Percentiles rank a stretch among this genome's conserved stretches.
Evolutionary conservation across 2,329 filamentous ascomycete species (phyloP).

Genomic region (Leptographium flavum): DNA sequence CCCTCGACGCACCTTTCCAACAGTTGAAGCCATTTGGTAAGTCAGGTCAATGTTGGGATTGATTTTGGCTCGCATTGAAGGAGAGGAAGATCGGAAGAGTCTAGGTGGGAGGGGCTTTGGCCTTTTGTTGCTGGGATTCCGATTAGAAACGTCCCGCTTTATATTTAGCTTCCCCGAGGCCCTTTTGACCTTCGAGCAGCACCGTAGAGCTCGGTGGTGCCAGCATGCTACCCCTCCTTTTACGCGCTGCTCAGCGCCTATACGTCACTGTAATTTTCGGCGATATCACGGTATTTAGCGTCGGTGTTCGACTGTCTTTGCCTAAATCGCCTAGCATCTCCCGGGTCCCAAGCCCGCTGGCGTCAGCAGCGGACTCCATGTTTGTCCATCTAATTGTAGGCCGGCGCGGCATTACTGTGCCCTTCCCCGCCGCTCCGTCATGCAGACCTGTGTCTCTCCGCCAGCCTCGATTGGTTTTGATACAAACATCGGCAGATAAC

Average conservation of each 20-base stretch:
- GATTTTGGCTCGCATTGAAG: background rate
- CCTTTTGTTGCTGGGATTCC: background rate
- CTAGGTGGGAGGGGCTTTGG: background rate
- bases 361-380: background rate
- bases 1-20: slow-evolving; percentile 30
- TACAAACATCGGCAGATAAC: no score
- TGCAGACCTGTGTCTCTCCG: no score
- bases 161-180: no score
- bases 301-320: slow-evolving; percentile 3
- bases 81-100: background rate
- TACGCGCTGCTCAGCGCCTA: background rate
- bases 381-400: no score
- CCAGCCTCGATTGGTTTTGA: no score
- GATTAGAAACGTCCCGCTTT: no score
- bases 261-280: slow-evolving; percentile 3
- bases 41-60: no score
- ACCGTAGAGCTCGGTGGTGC: no score
- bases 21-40: slow-evolving; percentile 31
- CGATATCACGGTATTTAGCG: slow-evolving; percentile 8
- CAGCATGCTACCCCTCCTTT: background rate
- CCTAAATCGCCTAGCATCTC: background rate
- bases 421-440: no score
- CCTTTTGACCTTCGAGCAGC: no score
- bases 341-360: background rate
- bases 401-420: no score